Conservation (phyloP, 2,329 filamentous ascomycete genomes). For the Ophiostoma montium region DNA sequence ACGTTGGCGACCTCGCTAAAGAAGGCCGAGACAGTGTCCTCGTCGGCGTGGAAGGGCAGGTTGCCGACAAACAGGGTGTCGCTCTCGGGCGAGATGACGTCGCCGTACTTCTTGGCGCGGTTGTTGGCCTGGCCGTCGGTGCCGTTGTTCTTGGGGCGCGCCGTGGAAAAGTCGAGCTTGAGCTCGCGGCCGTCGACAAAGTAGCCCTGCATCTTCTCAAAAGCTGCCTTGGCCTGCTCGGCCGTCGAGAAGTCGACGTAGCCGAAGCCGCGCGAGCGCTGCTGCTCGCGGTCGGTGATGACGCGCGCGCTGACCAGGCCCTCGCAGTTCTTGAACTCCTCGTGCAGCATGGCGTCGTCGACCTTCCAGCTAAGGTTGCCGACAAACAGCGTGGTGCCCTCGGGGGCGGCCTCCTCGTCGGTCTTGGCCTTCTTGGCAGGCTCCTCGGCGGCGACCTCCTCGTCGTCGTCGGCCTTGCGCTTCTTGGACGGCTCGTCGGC, state of each 20-base stretch:
- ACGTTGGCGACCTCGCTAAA: constrained; percentile 60
- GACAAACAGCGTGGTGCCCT: constrained; percentile 59
- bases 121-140: constrained; percentile 37
- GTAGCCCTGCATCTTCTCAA: constrained; percentile 24
- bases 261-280: constrained; percentile 82
- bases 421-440: constrained; percentile 48
- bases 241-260: constrained; percentile 73
- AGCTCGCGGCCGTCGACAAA: constrained; percentile 24
- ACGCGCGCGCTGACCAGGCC: constrained; percentile 61
- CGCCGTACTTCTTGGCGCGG: constrained; percentile 58
- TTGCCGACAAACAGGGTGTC: constrained; percentile 89
- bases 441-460: constrained; percentile 41
- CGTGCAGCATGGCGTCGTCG: constrained; percentile 66
- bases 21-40: constrained; percentile 59
- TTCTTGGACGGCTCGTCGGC: constrained; percentile 44
- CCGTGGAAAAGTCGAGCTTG: constrained; percentile 25
- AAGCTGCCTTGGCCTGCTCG: constrained; percentile 29
- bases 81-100: constrained; percentile 63
- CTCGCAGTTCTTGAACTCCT: constrained; percentile 69
- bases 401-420: constrained; percentile 7
- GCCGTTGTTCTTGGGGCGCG: constrained; percentile 16
- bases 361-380: constrained; percentile 86
- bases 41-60: constrained; percentile 68
- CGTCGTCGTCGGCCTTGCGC: constrained; percentile 45
- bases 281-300: constrained; percentile 67